A percentile compares a stretch with the other conserved stretches of the same genome.
phyloP scores from a whole-genome alignment of 148 eudicot genomes.

The Rhododendron henanense region DNA sequence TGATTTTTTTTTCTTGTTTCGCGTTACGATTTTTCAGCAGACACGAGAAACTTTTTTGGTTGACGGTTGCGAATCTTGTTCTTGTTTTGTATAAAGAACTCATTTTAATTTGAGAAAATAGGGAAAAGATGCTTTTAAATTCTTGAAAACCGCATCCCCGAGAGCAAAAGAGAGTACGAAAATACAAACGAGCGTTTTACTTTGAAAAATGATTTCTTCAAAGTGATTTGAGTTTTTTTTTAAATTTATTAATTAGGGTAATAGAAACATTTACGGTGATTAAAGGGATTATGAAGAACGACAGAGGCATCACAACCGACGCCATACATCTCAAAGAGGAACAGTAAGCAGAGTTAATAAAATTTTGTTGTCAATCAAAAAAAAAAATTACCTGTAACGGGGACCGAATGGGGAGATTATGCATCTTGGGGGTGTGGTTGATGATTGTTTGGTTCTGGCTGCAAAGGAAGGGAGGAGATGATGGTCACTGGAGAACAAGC shows the following conservation, averaged over 20 bases:
- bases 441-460: constrained; percentile 50
- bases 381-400: constrained; percentile 40
- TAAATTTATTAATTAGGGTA: too few relatives aligned
- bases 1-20: background rate
- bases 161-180: too few relatives aligned
- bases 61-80: background rate
- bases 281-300: too few relatives aligned
- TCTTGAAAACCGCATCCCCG: background rate
- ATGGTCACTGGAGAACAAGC: constrained; percentile 52
- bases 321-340: too few relatives aligned
- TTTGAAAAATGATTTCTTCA: too few relatives aligned
- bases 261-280: too few relatives aligned
- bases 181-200: background rate
- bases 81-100: background rate
- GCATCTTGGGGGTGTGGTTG: constrained; percentile 38
- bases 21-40: background rate
- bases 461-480: constrained; percentile 76
- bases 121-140: background rate
- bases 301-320: background rate
- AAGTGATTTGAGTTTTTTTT: background rate
- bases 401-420: constrained; percentile 65
- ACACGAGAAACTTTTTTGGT: background rate
- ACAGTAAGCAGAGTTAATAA: background rate
- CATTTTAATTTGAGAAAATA: too few relatives aligned
- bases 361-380: too few relatives aligned